Base-by-base conservation (phyloP, 352 stramenopile species). In the Pythium scleroteichum region DNA sequence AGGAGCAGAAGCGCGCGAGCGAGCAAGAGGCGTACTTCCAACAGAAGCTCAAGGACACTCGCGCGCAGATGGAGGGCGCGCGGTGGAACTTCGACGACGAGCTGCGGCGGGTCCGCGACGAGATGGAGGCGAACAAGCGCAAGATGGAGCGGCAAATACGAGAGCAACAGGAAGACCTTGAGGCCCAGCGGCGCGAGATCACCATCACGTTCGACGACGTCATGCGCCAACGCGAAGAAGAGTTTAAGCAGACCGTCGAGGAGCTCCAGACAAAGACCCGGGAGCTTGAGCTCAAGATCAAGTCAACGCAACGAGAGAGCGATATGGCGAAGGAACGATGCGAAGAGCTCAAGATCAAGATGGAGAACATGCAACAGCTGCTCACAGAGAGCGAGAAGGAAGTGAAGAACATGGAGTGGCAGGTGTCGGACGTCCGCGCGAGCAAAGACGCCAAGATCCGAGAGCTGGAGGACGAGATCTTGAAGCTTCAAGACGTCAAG, bases 41-140 rank as follows among this genome's bases (percentile, higher is more conserved):
- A 53, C 79, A 91, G 55, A 89, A 92, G 51, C 78, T 94, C 23
- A 90, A 90, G 48, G 82, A 94, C 40, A 73, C 82, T 5, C 71
- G 78, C 8, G 78, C 76, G 20, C 79, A 88, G 61, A 81, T 92
- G 69, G 83, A 94, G 57, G 75, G 76, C 17, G 71, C 75, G 29
- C 76, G 75, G 17, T 94, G 81, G 82, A 79, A 85, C 27, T 88
- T 91, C 44, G 85, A 96, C 57, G 85, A 91, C 17, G 78, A 87
- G 40, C 53, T 90, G 64, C 78, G 78, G 16, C 73, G 74, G 1
- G 71, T 76, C 29, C 71, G 87, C 48, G 82, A 93, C 60, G 76
- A 86, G 9, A 67, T 88, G 56, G 84, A 91, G 60, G 64, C 71
- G 8, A 57, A 51, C 20, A 78, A 77, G 62, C 71, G 81, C 33